Base-by-base conservation (phyloP, 2,329 filamentous ascomycete species). In the Penicillium sp. region DNA sequence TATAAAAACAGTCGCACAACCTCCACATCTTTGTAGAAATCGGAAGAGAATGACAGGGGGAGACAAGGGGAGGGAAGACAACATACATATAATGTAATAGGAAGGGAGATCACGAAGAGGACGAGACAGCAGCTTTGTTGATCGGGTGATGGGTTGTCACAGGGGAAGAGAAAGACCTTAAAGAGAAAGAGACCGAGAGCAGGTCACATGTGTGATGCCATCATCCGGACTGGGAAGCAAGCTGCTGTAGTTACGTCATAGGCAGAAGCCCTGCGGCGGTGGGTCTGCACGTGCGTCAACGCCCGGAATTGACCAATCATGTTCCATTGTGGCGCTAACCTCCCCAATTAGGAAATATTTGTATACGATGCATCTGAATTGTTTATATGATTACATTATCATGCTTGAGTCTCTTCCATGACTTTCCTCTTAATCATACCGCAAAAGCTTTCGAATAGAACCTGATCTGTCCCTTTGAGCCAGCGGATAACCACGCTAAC, bases 391-490 rank as follows among this genome's bases (percentile, higher is more conserved):
- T 12, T 40, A 4, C 26, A 18, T 24, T 9, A 14, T 38, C 11
- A 53, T 47, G 16, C 18, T 21, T 38, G 20, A 23, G 9, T n/a
- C 24, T 63, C 63, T 40, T 61, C 62, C 47, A 70, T 68, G 35
- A 76, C 23, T 56, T 80, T 82, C 35, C 82, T 77, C 70, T 85
- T 89, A 46, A 95, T 61, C 77, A 92, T 91, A 0, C 90, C 91
- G 59, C 86, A 88, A 61, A 99, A 91, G 68, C 92, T 97, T 73
- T 95, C 89, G 71, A 93, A 96, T 0, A 94, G 67, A 0, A 86
- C 79, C 18, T 82, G 77, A 62, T 96, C 89, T 5, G 79, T 77
- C 0, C 94, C 93, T 64, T 90, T 85, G 0, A 90, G 67, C 92
- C 90, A 95, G 30, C 89, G 79, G 54, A 88, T 77, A 4, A 72